A percentile compares a stretch with the other conserved stretches of the same genome.
Conservation (phyloP, 495 filamentous ascomycete genomes). For the Zalerion maritima region DNA sequence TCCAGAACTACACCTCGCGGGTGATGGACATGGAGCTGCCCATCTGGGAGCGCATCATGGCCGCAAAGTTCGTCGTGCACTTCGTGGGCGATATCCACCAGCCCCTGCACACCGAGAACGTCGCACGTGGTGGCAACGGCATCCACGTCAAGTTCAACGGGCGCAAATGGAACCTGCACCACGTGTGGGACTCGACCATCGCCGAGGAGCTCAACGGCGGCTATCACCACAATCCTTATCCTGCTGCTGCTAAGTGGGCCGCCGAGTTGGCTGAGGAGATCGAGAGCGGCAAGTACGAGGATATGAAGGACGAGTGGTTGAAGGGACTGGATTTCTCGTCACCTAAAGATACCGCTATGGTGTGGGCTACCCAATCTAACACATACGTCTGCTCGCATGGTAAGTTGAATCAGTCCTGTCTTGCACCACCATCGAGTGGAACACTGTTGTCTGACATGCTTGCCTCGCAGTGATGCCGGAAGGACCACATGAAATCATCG, state of each 20-base stretch:
- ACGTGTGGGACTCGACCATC: conserved; percentile 49
- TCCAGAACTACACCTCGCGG: conserved; percentile 43
- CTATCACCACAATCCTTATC: conserved; percentile 22
- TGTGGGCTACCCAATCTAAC: conserved; percentile 50
- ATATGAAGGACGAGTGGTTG: conserved; percentile 29
- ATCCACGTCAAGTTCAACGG: conserved; percentile 42
- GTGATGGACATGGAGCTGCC: conserved; percentile 26
- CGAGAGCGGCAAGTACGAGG: conserved; percentile 31
- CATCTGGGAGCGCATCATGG: conserved; percentile 26
- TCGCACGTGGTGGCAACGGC: conserved; percentile 44
- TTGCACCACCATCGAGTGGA: neutral
- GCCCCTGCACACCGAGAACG: conserved; percentile 47
- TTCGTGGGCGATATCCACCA: conserved; percentile 55
- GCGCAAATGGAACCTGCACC: conserved; percentile 37
- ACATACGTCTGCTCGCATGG: conserved; percentile 40
- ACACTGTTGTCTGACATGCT: conserved; percentile 3
- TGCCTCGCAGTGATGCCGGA: conserved; percentile 37
- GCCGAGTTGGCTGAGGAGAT: conserved; percentile 35
- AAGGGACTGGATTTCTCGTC: conserved; percentile 33
- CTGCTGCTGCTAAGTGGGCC: conserved; percentile 37
- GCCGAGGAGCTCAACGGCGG: conserved; percentile 43
- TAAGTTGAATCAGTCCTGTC: conserved; percentile 10
- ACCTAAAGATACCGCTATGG: conserved; percentile 34
- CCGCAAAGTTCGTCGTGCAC: conserved; percentile 49
- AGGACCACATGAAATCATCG: conserved; percentile 34